Evolutionary conservation across 345 rosid species (phyloP).

Genomic region (Citrus mangshanensis): DNA sequence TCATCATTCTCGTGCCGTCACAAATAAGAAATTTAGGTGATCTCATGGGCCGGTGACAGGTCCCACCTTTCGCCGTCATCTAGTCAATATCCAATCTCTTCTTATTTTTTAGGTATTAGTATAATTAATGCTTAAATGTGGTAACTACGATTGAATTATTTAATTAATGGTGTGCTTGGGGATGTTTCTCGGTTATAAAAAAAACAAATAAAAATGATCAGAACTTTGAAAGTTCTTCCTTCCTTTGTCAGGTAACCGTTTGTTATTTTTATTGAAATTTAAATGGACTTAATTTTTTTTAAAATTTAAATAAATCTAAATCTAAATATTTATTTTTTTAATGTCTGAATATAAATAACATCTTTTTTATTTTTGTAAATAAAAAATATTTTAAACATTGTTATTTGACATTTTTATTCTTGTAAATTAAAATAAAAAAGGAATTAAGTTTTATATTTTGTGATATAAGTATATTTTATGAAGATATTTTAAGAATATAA

Average conservation of each 20-base stretch:
- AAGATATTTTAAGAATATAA: too few species aligned
- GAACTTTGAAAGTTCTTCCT: not conserved
- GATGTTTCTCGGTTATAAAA: not conserved
- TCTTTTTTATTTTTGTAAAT: too few species aligned
- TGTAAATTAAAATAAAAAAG: too few species aligned
- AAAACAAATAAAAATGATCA: not conserved
- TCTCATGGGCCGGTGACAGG: constrained; percentile 51
- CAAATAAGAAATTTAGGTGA: constrained; percentile 46
- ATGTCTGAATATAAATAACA: too few species aligned
- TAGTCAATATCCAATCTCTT: constrained; percentile 1
- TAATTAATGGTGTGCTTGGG: not conserved
- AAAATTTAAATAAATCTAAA: too few species aligned
- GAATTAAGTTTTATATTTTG: too few species aligned
- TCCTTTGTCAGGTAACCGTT: not conserved
- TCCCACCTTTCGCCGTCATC: constrained; percentile 34
- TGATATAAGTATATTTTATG: too few species aligned
- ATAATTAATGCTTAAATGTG: not conserved
- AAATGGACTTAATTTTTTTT: too few species aligned
- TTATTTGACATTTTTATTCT: too few species aligned
- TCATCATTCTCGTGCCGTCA: constrained; percentile 48
- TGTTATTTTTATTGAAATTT: too few species aligned
- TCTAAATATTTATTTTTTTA: too few species aligned
- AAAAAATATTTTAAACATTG: too few species aligned
- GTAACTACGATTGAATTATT: not conserved
- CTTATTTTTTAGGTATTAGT: not conserved